Conservation (phyloP, 2,329 filamentous ascomycete species). For the Penicillium digitatum region DNA sequence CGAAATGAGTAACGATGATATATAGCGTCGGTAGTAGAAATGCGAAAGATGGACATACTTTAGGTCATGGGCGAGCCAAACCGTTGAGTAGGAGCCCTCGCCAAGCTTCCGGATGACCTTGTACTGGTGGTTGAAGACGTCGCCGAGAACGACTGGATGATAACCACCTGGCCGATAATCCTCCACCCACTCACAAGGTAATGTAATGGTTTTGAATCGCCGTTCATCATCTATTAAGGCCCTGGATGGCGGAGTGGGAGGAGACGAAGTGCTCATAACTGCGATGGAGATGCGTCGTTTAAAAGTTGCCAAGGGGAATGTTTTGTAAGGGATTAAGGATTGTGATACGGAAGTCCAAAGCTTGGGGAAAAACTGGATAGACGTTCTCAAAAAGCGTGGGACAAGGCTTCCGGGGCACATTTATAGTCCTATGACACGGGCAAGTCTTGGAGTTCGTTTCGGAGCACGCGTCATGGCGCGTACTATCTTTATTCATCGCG, state of each 20-base stretch:
- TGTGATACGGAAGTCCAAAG: slow-evolving; percentile 1
- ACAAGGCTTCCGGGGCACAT: background rate
- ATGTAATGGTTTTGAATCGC: slow-evolving; percentile 18
- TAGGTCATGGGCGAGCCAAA: slow-evolving; percentile 43
- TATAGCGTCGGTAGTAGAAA: slow-evolving; percentile 6
- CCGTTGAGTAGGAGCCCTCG: slow-evolving; percentile 44
- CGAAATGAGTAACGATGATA: slow-evolving; percentile 10
- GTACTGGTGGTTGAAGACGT: slow-evolving; percentile 42
- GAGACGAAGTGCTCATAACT: slow-evolving; percentile 13
- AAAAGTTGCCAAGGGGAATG: background rate
- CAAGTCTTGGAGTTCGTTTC: background rate
- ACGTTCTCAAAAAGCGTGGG: background rate
- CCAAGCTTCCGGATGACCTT: slow-evolving; percentile 46
- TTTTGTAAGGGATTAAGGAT: background rate
- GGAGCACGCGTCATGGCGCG: background rate
- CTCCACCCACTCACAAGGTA: slow-evolving; percentile 23
- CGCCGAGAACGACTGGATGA: slow-evolving; percentile 43
- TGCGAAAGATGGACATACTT: slow-evolving; percentile 20
- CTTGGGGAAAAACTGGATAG: background rate
- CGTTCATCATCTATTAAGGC: slow-evolving; percentile 5
- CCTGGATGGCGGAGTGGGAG: slow-evolving; percentile 13
- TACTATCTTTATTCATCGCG: background rate
- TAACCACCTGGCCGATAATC: slow-evolving; percentile 42
- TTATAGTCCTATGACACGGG: background rate
- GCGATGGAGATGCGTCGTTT: slow-evolving; percentile 2